A percentile compares a stretch with the other conserved stretches of the same genome.
Conservation (phyloP, 768 basidiomycete species). For the Lentinula detonsa region DNA sequence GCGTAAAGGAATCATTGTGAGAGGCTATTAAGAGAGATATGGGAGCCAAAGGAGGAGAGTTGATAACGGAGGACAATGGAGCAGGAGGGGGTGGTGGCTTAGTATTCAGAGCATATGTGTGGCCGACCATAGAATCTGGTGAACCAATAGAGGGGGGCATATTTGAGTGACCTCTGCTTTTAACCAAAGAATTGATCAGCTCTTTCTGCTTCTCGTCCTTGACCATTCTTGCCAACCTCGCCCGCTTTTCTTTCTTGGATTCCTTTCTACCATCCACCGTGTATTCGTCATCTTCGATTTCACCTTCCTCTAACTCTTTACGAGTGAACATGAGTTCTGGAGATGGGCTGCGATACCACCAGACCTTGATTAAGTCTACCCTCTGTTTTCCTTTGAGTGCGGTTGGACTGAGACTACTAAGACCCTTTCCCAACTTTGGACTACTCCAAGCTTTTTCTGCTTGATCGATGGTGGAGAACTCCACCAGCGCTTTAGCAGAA, state of each 20-base stretch:
- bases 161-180: neutral
- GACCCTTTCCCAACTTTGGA: constrained; percentile 31
- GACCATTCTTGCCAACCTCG: constrained; percentile 12
- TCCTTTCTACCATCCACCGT: constrained; percentile 16
- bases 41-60: neutral
- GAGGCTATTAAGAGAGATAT: neutral
- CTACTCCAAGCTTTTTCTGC: constrained; percentile 46
- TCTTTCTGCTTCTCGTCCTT: constrained; percentile 7
- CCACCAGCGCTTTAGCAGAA: constrained; percentile 41
- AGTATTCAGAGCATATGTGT: neutral
- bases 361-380: constrained; percentile 38
- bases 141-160: neutral
- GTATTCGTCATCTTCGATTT: constrained; percentile 35
- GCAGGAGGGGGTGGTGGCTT: neutral
- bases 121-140: neutral
- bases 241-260: constrained; percentile 26
- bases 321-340: constrained; percentile 15
- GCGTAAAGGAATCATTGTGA: neutral
- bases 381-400: constrained; percentile 38
- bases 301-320: constrained; percentile 44
- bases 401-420: constrained; percentile 23
- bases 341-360: constrained; percentile 40
- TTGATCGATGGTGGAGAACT: constrained; percentile 38
- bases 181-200: constrained; percentile 2
- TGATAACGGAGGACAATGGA: neutral